These are phyloP conservation scores for Parsonsia alboflavescens DNA, from an alignment of 257 asterid genomes.

Conservation along the genomic window DNA sequence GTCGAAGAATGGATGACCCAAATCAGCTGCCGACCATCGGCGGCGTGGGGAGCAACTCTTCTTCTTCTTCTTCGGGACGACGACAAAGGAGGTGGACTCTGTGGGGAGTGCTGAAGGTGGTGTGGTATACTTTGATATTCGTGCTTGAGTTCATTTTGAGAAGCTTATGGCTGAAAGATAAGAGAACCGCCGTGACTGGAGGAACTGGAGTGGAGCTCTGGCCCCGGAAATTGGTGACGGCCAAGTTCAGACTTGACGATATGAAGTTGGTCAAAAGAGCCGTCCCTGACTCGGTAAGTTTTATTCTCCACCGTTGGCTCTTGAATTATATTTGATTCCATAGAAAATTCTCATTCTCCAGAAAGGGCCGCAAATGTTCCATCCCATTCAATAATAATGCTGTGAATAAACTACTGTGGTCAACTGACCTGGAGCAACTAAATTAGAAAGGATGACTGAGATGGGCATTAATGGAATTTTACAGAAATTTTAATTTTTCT, in stretches of 20 bases:
- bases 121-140: constrained; percentile 31
- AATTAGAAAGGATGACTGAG: no score
- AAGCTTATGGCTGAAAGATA: constrained; percentile 36
- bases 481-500: no score
- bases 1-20: constrained; percentile 51
- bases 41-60: constrained; percentile 21
- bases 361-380: neutral
- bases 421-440: no score
- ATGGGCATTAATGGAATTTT: no score
- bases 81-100: constrained; percentile 23
- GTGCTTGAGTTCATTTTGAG: constrained; percentile 28
- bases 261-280: constrained; percentile 35
- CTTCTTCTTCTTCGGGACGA: constrained; percentile 9
- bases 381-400: no score
- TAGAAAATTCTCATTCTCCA: no score
- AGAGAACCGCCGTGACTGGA: constrained; percentile 32
- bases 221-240: constrained; percentile 42
- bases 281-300: constrained; percentile 24
- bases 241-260: constrained; percentile 32
- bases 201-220: constrained; percentile 49
- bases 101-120: constrained; percentile 24
- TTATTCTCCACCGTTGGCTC: neutral
- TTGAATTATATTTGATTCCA: neutral
- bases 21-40: constrained; percentile 25
- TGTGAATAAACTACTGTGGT: no score